Base-by-base conservation (phyloP, 1,284 basidiomycete genomes). In the Exobasidium cylindrosporum region DNA sequence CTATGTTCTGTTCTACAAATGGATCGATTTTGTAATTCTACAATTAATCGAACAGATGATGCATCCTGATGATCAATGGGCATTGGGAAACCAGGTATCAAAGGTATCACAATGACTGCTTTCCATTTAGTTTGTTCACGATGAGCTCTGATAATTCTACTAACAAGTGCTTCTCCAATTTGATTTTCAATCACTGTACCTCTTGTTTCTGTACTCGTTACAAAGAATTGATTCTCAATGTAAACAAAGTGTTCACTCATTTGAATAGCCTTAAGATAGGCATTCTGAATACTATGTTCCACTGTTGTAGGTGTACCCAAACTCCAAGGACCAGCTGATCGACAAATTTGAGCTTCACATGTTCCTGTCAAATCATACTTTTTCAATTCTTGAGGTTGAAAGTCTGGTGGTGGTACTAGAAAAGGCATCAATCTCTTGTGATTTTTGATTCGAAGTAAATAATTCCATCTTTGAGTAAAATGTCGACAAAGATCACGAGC, bases 141-240 rank as follows among this genome's bases (percentile, higher is more conserved):
- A 77, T 96, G 88, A 0, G 96, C 96, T 3, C 89, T 87, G 63
- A 97, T 89, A 74, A 96, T 95, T 11, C 95, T 87, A 70, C 89
- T 86, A 6, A 97, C 92, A 21, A 99, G 84, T 1, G 95, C 93
- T 77, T 97, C 91, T 26, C 94, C 95, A 58, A 98, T 96, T 70
- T 86, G 86, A 82, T 99, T 99, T 82, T 95, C 92, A 54, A 98
- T 85, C 71, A 86, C 86, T 44, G 91, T 87, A 63, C 92, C 92
- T 69, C 90, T 90, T 28, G 95, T 87, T 1, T 87, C 83, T 0
- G 95, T 97, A 86, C 90, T 96, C 0, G 93, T 91, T 76, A 98
- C 93, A 82, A 99, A 98, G 83, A 97, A 99, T 80, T 99, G 95
- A 77, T 98, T 97, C 81, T 97, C 93, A 65, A 83, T 83, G 70